Evolutionary conservation across 805 yeast genomes (phyloP).

Genomic region (Wickerhamia fluorescens): DNA sequence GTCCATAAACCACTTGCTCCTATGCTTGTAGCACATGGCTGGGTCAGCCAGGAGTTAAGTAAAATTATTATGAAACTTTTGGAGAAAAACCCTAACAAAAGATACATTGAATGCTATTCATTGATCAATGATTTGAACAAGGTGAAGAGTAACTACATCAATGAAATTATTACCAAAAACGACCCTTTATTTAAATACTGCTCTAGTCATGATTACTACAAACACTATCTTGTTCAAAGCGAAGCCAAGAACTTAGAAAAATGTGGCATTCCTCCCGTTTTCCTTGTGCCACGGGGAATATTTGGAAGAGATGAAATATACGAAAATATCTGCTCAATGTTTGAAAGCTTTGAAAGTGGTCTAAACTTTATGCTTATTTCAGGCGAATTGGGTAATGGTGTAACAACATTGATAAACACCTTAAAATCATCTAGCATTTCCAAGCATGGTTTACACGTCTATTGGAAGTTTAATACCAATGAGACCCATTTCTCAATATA

Average conservation of each 20-base stretch:
- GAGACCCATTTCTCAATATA: conserved; percentile 28
- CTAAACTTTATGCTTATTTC: conserved; percentile 22
- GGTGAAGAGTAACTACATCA: conserved; percentile 15
- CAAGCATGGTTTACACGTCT: conserved; percentile 20
- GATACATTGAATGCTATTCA: conserved; percentile 30
- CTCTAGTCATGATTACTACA: conserved; percentile 1
- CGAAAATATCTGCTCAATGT: conserved; percentile 3
- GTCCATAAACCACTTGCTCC: conserved; percentile 38
- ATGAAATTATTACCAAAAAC: conserved; percentile 1
- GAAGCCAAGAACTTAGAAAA: conserved; percentile 2
- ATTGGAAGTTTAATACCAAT: conserved; percentile 24
- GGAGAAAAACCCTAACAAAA: conserved; percentile 30
- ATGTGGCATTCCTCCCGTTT: conserved; percentile 7
- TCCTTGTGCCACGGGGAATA: conserved; percentile 4
- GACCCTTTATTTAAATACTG: conserved; percentile 1
- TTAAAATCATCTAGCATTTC: conserved; percentile 27
- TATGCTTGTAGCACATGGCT: conserved; percentile 14
- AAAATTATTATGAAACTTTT: conserved; percentile 36
- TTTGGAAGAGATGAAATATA: conserved; percentile 10
- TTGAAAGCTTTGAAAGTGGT: conserved; percentile 7
- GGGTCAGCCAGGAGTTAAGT: conserved; percentile 26
- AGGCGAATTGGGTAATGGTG: conserved; percentile 43
- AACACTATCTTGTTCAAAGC: conserved; percentile 2
- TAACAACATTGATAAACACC: conserved; percentile 34
- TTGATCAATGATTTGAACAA: conserved; percentile 30